phyloP scores from a whole-genome alignment of 2,329 filamentous ascomycete genomes.

The Botrytis tulipae region DNA sequence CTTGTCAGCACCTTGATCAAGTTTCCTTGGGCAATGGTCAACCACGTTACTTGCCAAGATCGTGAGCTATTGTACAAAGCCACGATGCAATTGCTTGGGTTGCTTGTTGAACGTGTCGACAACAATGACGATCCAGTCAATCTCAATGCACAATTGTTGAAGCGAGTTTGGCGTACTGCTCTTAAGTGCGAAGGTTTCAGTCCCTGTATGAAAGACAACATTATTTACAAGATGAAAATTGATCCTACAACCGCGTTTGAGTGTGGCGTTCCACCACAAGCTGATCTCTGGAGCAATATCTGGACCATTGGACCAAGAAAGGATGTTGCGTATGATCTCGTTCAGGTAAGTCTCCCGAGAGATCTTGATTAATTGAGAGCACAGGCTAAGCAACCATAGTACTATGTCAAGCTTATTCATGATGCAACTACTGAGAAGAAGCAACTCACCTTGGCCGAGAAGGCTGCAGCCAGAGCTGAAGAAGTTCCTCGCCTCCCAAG shows the following conservation, averaged over 20 bases:
- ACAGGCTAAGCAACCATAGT: slow-evolving; percentile 43
- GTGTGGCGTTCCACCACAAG: slow-evolving; percentile 49
- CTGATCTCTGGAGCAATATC: slow-evolving; percentile 51
- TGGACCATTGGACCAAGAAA: slow-evolving; percentile 53
- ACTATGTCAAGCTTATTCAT: slow-evolving; percentile 56
- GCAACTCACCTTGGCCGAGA: slow-evolving; percentile 44
- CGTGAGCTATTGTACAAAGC: slow-evolving; percentile 53
- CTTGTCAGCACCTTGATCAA: slow-evolving; percentile 56
- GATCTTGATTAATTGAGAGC: neutral
- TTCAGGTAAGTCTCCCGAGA: slow-evolving; percentile 49
- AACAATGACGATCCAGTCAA: slow-evolving; percentile 44
- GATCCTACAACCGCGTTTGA: slow-evolving; percentile 38
- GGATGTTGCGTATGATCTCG: slow-evolving; percentile 49
- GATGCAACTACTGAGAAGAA: slow-evolving; percentile 49
- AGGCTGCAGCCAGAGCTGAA: slow-evolving; percentile 34
- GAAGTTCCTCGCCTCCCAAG: slow-evolving; percentile 19
- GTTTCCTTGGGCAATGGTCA: slow-evolving; percentile 59
- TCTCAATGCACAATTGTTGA: slow-evolving; percentile 53
- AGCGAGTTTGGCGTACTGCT: slow-evolving; percentile 51
- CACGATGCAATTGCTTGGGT: slow-evolving; percentile 48
- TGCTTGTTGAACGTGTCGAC: slow-evolving; percentile 47
- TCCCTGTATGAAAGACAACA: slow-evolving; percentile 58
- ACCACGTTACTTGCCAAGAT: slow-evolving; percentile 57
- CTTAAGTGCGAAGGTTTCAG: slow-evolving; percentile 62
- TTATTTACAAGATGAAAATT: slow-evolving; percentile 47